These are phyloP conservation scores for Avena sativa DNA, from an alignment of 176 grass and related monocot species.

Conservation along the genomic window DNA sequence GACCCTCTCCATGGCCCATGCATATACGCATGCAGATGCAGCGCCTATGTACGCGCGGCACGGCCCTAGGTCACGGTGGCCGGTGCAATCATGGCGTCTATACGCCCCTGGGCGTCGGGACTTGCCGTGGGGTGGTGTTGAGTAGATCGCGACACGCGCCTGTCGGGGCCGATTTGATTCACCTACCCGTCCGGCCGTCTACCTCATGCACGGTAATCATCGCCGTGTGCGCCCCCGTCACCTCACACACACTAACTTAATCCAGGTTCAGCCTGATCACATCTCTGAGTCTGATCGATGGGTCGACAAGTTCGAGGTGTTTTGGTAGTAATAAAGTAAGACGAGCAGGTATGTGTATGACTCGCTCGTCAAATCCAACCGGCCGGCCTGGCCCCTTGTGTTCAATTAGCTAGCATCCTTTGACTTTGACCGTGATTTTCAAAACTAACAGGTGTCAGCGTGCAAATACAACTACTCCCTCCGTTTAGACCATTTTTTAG, in stretches of 20 bases:
- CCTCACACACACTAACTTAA: not conserved
- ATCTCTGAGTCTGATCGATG: too few species aligned
- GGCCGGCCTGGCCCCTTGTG: not conserved
- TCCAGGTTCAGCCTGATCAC: not conserved
- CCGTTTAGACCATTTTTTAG: too few species aligned
- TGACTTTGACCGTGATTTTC: not conserved
- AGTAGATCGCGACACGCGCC: conserved; percentile 10
- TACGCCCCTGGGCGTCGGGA: not conserved
- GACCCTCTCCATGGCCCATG: conserved; percentile 7
- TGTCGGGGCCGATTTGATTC: conserved; percentile 31
- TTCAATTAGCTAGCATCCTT: not conserved
- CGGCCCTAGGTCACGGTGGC: not conserved
- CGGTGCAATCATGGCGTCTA: conserved; percentile 18
- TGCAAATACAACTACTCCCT: not conserved
- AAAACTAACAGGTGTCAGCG: not conserved
- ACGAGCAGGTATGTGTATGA: not conserved
- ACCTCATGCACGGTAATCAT: not conserved
- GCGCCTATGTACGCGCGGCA: not conserved
- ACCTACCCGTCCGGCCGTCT: not conserved
- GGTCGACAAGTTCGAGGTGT: too few species aligned
- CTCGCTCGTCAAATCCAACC: not conserved
- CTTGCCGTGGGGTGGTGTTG: not conserved
- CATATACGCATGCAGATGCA: conserved; percentile 3
- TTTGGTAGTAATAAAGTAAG: not conserved
- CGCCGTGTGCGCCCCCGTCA: conserved; percentile 1